phyloP scores from a whole-genome alignment of 2,329 filamentous ascomycete species.

The Alternaria triticina region DNA sequence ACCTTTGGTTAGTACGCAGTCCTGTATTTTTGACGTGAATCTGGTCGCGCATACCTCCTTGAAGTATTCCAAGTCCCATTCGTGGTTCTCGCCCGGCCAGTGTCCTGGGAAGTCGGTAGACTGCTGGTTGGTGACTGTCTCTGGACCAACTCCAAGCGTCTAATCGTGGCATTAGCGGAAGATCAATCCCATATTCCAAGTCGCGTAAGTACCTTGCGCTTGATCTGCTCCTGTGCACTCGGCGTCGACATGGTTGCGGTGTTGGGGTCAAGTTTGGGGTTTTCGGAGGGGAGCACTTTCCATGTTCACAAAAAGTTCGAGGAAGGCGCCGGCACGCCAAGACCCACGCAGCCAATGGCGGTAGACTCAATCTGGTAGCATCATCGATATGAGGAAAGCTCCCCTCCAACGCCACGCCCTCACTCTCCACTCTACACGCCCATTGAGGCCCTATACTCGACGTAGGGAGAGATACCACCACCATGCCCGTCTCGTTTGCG shows the following conservation, averaged over 20 bases:
- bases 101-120: slow-evolving; percentile 93
- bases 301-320: slow-evolving; percentile 34
- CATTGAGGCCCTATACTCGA: slow-evolving; percentile 44
- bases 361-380: slow-evolving; percentile 33
- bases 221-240: slow-evolving; percentile 62
- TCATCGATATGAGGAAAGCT: slow-evolving; percentile 36
- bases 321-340: slow-evolving; percentile 28
- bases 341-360: slow-evolving; percentile 37
- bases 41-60: slow-evolving; percentile 53
- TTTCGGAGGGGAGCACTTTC: slow-evolving; percentile 25
- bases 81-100: slow-evolving; percentile 84
- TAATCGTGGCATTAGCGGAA: slow-evolving; percentile 49
- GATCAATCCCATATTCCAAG: background rate
- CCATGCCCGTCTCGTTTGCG: slow-evolving; percentile 74
- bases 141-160: slow-evolving; percentile 85
- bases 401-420: slow-evolving; percentile 42
- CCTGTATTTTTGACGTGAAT: background rate
- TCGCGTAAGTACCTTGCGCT: slow-evolving; percentile 63
- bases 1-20: background rate
- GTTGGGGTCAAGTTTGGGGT: slow-evolving; percentile 13
- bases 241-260: slow-evolving; percentile 52
- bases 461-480: slow-evolving; percentile 41
- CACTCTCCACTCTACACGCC: slow-evolving; percentile 40
- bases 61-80: slow-evolving; percentile 79
- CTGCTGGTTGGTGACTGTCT: slow-evolving; percentile 87